These are phyloP conservation scores for Hypholoma fasciculare DNA, from an alignment of 768 basidiomycete genomes.

Conservation along the genomic window DNA sequence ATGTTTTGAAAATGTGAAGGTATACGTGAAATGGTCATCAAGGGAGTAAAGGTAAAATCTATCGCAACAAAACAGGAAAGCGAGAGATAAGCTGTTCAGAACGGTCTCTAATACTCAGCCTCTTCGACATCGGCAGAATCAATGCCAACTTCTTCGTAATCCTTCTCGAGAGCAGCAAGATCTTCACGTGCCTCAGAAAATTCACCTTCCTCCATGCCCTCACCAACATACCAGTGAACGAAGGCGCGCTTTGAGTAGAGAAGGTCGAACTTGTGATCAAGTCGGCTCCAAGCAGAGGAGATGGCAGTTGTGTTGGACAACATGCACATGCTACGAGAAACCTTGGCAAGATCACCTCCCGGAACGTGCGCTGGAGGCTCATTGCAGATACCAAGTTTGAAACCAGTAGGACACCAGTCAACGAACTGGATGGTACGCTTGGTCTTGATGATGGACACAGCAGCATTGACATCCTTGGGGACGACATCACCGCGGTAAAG, in stretches of 20 bases:
- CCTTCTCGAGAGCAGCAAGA: slow-evolving; percentile 99
- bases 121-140: slow-evolving; percentile 54
- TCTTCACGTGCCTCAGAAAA: slow-evolving; percentile 99
- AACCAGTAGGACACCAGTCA: slow-evolving; percentile 97
- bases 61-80: neutral
- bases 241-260: slow-evolving; percentile 96
- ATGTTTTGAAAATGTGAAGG: slow-evolving; percentile 21
- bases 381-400: slow-evolving; percentile 97
- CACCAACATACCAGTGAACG: slow-evolving; percentile 95
- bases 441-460: slow-evolving; percentile 92
- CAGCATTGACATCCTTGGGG: slow-evolving; percentile 91
- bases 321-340: slow-evolving; percentile 94
- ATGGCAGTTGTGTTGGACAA: slow-evolving; percentile 93
- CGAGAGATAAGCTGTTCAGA: slow-evolving; percentile 10
- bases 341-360: slow-evolving; percentile 93
- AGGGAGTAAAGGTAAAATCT: slow-evolving; percentile 9
- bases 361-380: slow-evolving; percentile 91
- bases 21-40: slow-evolving; percentile 30
- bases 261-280: slow-evolving; percentile 94
- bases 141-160: slow-evolving; percentile 81
- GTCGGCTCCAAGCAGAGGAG: slow-evolving; percentile 90
- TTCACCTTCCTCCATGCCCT: slow-evolving; percentile 99
- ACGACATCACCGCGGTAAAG: slow-evolving; percentile 96
- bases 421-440: slow-evolving; percentile 98
- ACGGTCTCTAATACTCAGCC: slow-evolving; percentile 41